Evolutionary conservation across 75 land plant genomes (phyloP).

Genomic region (Isoetes taiwanensis): DNA sequence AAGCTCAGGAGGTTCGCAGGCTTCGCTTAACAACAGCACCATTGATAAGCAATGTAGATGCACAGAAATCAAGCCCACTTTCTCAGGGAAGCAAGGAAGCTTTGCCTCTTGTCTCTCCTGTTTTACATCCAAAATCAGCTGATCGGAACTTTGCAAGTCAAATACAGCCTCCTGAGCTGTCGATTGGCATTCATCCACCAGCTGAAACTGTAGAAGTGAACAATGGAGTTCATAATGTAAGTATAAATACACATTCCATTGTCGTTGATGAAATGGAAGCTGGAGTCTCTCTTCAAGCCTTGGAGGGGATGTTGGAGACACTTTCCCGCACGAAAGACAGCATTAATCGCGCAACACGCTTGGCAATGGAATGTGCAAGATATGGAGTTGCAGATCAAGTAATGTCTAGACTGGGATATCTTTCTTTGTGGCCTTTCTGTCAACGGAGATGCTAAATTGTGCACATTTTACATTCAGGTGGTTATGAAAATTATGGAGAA

Average conservation of each 20-base stretch:
- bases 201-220: no score
- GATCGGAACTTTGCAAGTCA: no score
- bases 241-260: no score
- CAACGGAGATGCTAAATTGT: not conserved
- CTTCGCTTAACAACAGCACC: no score
- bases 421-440: not conserved
- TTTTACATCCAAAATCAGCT: no score
- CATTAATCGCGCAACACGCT: constrained; percentile 89
- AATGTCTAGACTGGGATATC: not conserved
- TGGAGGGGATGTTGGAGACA: constrained; percentile 98
- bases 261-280: constrained; percentile 84
- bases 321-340: constrained; percentile 95
- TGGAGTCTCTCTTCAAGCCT: constrained; percentile 87
- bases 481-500: constrained; percentile 67
- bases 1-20: constrained; percentile 58
- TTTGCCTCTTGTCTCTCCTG: no score
- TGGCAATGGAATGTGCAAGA: constrained; percentile 95
- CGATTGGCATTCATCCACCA: no score
- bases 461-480: constrained; percentile 34
- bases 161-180: no score
- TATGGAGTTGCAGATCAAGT: constrained; percentile 93
- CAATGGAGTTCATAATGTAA: no score
- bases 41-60: no score
- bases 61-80: no score
- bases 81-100: no score